A percentile compares a stretch with the other conserved stretches of the same genome.
phyloP scores from a whole-genome alignment of 2,329 filamentous ascomycete species.

The Talaromyces sp. region DNA sequence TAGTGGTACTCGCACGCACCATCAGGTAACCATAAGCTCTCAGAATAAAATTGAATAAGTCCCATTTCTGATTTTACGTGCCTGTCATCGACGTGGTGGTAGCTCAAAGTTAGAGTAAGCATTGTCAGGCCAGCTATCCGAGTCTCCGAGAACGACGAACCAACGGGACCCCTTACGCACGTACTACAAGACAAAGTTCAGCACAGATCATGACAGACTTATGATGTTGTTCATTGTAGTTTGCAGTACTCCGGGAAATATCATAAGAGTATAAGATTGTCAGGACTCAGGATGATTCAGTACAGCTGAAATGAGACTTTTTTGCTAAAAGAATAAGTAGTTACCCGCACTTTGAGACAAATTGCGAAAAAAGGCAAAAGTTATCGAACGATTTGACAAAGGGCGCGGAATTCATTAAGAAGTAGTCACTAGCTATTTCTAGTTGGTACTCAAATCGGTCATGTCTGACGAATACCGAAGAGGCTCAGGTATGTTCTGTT shows the following conservation, averaged over 20 bases:
- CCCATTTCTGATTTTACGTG: background rate
- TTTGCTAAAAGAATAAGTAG: background rate
- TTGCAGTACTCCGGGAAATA: background rate
- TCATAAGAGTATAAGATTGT: background rate
- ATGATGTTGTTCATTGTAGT: background rate
- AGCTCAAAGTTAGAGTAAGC: background rate
- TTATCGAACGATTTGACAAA: background rate
- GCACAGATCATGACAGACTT: background rate
- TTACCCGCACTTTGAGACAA: background rate
- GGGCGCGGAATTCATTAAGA: background rate
- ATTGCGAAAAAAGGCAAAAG: background rate
- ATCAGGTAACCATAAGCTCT: background rate
- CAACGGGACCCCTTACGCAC: background rate
- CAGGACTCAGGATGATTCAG: background rate
- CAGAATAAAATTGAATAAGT: too few relatives aligned
- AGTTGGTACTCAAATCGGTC: background rate
- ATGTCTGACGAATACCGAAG: background rate
- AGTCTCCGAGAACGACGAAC: background rate
- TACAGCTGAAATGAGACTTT: background rate
- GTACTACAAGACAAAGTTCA: background rate
- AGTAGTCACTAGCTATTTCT: background rate
- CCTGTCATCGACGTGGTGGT: background rate
- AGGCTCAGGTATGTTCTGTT: background rate
- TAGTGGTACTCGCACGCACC: background rate
- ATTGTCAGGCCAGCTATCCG: background rate